A percentile compares a stretch with the other conserved stretches of the same genome.
Conservation (phyloP, 73 alveolate species). For the Symbiodinium natans region DNA sequence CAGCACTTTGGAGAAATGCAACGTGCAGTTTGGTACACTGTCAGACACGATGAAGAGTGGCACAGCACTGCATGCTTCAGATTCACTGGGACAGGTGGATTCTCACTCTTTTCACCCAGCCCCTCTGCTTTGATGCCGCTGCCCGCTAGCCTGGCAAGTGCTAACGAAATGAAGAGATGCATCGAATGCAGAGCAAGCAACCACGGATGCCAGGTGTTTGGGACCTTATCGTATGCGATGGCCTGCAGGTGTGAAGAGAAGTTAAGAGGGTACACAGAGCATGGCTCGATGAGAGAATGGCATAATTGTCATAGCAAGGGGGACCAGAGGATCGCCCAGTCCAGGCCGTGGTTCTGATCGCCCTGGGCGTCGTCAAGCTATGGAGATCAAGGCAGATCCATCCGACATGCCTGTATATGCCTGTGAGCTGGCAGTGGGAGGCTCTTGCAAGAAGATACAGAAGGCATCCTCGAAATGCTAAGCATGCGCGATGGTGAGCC, state of each 20-base stretch:
- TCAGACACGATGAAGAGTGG: too few species aligned
- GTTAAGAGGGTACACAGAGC: too few species aligned
- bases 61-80: too few species aligned
- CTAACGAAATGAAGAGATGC: neutral
- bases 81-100: conserved; percentile 70
- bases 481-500: conserved; percentile 89
- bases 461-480: conserved; percentile 76
- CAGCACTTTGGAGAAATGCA: too few species aligned
- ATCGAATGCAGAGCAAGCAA: neutral
- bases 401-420: too few species aligned
- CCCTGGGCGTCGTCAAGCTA: conserved; percentile 60
- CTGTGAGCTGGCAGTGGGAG: neutral
- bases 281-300: too few species aligned
- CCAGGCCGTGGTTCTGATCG: conserved; percentile 80
- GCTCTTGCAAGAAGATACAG: conserved; percentile 79
- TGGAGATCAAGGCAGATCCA: conserved; percentile 28
- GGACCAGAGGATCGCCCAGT: too few species aligned
- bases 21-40: too few species aligned
- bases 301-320: too few species aligned
- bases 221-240: conserved; percentile 89
- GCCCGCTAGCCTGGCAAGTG: conserved; percentile 40
- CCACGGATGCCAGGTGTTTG: conserved; percentile 56
- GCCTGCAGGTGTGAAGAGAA: conserved; percentile 4
- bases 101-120: conserved; percentile 73
- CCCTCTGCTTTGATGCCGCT: conserved; percentile 51